Conservation (phyloP, 2,329 filamentous ascomycete genomes). For the Shiraia sp. region DNA sequence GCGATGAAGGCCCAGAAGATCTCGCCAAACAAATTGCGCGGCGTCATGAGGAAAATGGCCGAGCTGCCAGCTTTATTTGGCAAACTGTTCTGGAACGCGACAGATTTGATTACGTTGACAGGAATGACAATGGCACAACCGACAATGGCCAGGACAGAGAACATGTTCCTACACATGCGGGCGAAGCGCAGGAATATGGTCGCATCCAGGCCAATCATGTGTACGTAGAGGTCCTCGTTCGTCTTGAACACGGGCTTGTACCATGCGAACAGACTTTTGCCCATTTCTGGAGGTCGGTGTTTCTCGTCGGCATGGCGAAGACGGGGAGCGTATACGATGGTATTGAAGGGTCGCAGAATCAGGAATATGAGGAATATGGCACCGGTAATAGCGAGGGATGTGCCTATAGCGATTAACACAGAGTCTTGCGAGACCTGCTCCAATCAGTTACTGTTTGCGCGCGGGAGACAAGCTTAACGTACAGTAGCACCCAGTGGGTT, state of each 20-base stretch:
- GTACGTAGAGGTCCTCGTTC: constrained; percentile 74
- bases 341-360: constrained; percentile 86
- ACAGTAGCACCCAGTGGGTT: constrained; percentile 34
- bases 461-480: constrained; percentile 4
- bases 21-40: constrained; percentile 54
- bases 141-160: constrained; percentile 70
- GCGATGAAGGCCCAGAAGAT: constrained; percentile 64
- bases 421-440: constrained; percentile 62
- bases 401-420: constrained; percentile 77
- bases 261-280: constrained; percentile 89
- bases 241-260: constrained; percentile 75
- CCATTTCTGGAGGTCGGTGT: constrained; percentile 83
- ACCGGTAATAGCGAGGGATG: constrained; percentile 75
- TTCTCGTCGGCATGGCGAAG: constrained; percentile 89
- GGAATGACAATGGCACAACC: constrained; percentile 81
- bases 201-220: constrained; percentile 88
- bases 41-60: constrained; percentile 36
- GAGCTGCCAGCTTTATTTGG: constrained; percentile 7
- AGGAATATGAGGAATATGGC: constrained; percentile 82
- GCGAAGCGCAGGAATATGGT: constrained; percentile 87
- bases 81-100: constrained; percentile 16
- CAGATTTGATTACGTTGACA: constrained; percentile 62
- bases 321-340: constrained; percentile 90
- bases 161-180: constrained; percentile 91
- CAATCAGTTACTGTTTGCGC: constrained; percentile 14